phyloP scores from a whole-genome alignment of 768 basidiomycete species.

The Suillus plorans region DNA sequence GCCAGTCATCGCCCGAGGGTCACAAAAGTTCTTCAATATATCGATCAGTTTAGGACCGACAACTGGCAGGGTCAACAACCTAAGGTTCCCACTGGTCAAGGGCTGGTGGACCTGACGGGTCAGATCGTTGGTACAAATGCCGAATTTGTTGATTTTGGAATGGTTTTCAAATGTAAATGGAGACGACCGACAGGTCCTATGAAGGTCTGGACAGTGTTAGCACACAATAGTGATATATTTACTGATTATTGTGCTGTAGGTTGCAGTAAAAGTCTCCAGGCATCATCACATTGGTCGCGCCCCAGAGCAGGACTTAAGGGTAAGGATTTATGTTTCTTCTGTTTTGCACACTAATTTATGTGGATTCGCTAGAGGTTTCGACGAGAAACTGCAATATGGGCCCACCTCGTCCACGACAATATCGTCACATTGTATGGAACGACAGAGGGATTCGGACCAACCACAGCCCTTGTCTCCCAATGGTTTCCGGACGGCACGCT shows the following conservation, averaged over 20 bases:
- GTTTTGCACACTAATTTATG: too few relatives aligned
- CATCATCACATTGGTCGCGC: accelerated
- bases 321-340: not conserved
- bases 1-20: not conserved
- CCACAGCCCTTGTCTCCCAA: conserved; percentile 19
- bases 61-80: not conserved
- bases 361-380: conserved; percentile 11
- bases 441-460: conserved; percentile 12
- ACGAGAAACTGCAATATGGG: conserved; percentile 19
- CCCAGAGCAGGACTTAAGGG: not conserved
- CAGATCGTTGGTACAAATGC: not conserved
- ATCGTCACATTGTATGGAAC: conserved; percentile 16
- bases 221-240: too few relatives aligned
- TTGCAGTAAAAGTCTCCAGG: not conserved
- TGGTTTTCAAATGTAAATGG: not conserved
- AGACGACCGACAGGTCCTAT: not conserved
- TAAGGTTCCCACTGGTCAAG: not conserved
- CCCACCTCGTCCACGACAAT: conserved; percentile 16
- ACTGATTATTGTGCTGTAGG: not conserved
- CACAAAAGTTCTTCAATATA: accelerated
- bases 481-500: conserved; percentile 9
- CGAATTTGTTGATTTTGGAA: not conserved
- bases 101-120: not conserved
- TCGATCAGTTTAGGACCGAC: not conserved
- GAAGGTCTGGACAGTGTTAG: not conserved